phyloP scores from a whole-genome alignment of 2,329 filamentous ascomycete species.

The Coccinonectria pachysandricola region DNA sequence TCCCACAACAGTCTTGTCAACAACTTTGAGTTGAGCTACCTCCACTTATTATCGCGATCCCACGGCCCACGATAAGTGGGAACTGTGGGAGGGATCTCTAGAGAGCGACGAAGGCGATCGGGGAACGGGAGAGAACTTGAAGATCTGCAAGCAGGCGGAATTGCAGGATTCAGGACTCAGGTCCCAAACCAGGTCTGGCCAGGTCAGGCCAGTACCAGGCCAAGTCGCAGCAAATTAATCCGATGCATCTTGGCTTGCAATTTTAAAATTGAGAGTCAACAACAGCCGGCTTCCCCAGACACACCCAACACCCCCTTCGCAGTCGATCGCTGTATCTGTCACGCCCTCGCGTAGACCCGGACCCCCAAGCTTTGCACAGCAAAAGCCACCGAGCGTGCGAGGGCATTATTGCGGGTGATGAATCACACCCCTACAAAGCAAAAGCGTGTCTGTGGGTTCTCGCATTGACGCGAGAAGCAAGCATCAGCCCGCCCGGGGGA shows the following conservation, averaged over 20 bases:
- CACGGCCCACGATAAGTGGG: no score
- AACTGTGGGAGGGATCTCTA: no score
- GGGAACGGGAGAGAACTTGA: constrained; percentile 2
- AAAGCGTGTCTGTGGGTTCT: no score
- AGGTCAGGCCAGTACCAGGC: constrained; percentile 9
- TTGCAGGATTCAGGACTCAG: constrained; percentile 11
- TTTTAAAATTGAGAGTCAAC: constrained; percentile 23
- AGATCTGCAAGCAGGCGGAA: constrained; percentile 19
- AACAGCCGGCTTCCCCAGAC: constrained; percentile 20
- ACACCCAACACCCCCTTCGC: constrained; percentile 14
- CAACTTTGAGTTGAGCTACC: no score
- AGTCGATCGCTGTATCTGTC: constrained; percentile 2
- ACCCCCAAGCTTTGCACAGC: no score
- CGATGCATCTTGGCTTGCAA: constrained; percentile 21
- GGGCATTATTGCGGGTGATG: no score
- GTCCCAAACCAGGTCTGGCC: constrained; percentile 8
- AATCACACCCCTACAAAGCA: no score
- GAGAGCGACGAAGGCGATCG: constrained; percentile 1
- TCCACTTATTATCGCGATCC: no score
- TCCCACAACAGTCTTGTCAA: no score
- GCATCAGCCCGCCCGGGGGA: no score
- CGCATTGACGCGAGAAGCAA: constrained; percentile 1
- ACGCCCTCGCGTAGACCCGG: no score
- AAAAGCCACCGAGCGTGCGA: no score
- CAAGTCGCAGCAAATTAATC: constrained; percentile 18